Base-by-base conservation (phyloP, 179 eudicot species). In the Silene noctiflora region DNA sequence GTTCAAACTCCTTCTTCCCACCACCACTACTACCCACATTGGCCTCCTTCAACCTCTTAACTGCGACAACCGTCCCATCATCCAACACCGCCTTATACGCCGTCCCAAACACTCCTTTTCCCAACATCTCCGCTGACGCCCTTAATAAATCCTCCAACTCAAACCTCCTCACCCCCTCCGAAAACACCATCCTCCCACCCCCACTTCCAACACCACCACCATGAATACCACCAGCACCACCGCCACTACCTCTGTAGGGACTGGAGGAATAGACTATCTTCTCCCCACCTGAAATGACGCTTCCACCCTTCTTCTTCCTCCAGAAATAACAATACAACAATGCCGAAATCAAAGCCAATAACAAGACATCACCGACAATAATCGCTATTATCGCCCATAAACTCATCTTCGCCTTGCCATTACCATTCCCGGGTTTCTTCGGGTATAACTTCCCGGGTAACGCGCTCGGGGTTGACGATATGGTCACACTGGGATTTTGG, bases 71-170 rank as follows among this genome's bases (percentile, higher is more conserved):
- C 17, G 76, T 81, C 0, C 97, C 97, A 67, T 94, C 98, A 29
- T 94, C 98, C 69, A 94, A 71, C 73, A 90, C 88, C 63, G 97
- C 97, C 87, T 92, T 94, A 73, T 89, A 95, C 42, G 91, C 91
- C 77, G 96, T 91, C 86, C 97, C 97, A 22, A 84, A 84, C 66
- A 85, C 90, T 3, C 95, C 97, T 66, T 91, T 91, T n/a, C 97
- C 92, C 80, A 92, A 62, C 94, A 93, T 91, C 77, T 95, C 99
- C 58, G 99, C 99, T 60, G 98, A 93, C 0, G 99, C 99, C 56
- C 94, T 81, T 69, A 95, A 56, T 84, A 95, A 78, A 69, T 95
- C 99, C 81, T 95, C 99, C 22, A 95, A 51, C 86, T 95, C 99
- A 74, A 95, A 95, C 84, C 82, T 88, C 86, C 75, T 88, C 8